Percentiles rank a stretch among this genome's conserved stretches.
Evolutionary conservation across 139 green algal species (phyloP).

Genomic region (Chlamydomonas eustigma): DNA sequence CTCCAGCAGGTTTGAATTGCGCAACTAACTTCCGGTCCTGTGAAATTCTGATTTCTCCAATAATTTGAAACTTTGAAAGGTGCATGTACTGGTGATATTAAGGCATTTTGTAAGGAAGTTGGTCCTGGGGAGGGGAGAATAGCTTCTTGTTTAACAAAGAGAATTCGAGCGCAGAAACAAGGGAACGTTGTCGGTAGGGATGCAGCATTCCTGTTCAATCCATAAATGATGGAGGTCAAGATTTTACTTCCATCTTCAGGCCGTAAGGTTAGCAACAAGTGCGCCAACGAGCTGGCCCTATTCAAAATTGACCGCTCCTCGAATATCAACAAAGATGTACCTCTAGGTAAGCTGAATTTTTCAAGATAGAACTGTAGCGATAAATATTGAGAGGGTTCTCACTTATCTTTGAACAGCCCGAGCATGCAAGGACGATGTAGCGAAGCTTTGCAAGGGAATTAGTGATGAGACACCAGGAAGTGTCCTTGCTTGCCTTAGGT

Average conservation of each 20-base stretch:
- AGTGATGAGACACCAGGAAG: conserved; percentile 34
- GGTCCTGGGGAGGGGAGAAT: conserved; percentile 39
- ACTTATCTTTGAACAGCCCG: conserved; percentile 24
- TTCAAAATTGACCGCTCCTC: conserved; percentile 48
- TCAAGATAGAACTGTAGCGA: background rate
- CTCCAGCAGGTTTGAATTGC: conserved; percentile 3
- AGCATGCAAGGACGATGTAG: conserved; percentile 65
- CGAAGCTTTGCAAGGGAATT: conserved; percentile 47
- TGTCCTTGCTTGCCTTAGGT: conserved; percentile 61
- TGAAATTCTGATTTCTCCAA: background rate
- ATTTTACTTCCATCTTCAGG: conserved; percentile 25
- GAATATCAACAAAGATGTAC: conserved; percentile 78
- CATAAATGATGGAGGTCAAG: conserved; percentile 6
- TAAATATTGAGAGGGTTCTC: too few species aligned
- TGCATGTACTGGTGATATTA: conserved; percentile 35
- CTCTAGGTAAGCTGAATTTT: conserved; percentile 43
- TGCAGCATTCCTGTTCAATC: background rate
- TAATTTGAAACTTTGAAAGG: conserved; percentile 25
- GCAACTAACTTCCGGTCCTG: background rate
- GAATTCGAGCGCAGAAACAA: conserved; percentile 29
- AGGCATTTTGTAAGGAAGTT: conserved; percentile 49
- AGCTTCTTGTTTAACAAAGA: conserved; percentile 38
- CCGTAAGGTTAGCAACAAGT: conserved; percentile 44
- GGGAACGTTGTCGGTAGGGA: conserved; percentile 30
- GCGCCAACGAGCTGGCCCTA: conserved; percentile 22